phyloP scores from a whole-genome alignment of 2,329 filamentous ascomycete genomes.

The Ceratocystis smalleyi region DNA sequence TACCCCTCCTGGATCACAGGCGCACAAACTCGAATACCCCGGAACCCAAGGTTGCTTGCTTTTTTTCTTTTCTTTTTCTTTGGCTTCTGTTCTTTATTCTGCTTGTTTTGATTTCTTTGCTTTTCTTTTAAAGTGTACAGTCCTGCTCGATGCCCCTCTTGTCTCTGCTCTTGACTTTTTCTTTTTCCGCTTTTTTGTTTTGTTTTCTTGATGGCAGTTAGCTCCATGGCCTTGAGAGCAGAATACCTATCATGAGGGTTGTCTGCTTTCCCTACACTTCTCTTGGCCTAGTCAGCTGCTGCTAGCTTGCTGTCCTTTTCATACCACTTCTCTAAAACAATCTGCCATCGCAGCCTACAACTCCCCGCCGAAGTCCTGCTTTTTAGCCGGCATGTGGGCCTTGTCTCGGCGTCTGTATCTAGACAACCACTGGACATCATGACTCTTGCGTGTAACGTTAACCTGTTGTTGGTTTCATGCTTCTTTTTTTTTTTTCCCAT shows the following conservation, averaged over 20 bases:
- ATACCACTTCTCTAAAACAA: too few species aligned
- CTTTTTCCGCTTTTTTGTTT: not conserved
- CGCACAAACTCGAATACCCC: constrained; percentile 16
- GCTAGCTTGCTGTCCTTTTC: too few species aligned
- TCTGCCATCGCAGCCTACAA: too few species aligned
- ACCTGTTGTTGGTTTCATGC: not conserved
- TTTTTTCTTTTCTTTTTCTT: not conserved
- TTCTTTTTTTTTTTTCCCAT: constrained; percentile 9
- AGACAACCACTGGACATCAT: not conserved
- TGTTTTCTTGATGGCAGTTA: not conserved
- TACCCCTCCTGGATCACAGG: constrained; percentile 15
- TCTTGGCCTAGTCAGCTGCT: not conserved
- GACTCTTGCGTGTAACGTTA: constrained; percentile 11
- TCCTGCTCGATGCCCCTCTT: constrained; percentile 7
- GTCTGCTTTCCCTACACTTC: not conserved
- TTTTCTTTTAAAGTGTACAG: not conserved
- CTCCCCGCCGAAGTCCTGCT: not conserved
- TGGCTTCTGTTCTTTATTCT: too few species aligned
- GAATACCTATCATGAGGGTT: not conserved
- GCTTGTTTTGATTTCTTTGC: not conserved
- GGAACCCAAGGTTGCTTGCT: constrained; percentile 12
- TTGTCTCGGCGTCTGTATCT: not conserved
- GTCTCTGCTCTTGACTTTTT: not conserved
- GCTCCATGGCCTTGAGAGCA: not conserved
- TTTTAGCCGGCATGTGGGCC: not conserved